phyloP scores from a whole-genome alignment of 2,329 filamentous ascomycete genomes.

The Furcasterigmium sp. region DNA sequence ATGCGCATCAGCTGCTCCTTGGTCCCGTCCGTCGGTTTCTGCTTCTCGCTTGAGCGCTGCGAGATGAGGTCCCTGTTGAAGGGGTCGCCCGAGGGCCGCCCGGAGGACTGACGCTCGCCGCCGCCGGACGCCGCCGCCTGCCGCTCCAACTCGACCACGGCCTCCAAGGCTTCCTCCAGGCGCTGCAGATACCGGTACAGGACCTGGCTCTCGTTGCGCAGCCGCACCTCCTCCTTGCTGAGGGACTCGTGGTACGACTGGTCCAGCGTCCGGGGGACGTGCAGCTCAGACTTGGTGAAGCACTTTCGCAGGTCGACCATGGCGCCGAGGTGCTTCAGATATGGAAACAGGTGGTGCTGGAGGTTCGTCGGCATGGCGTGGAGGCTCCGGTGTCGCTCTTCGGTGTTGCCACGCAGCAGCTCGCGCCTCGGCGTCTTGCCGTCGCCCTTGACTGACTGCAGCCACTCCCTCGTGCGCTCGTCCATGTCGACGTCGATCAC shows the following conservation, averaged over 20 bases:
- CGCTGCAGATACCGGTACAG: conserved; percentile 9
- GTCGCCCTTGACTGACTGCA: neutral
- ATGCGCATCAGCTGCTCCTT: conserved; percentile 13
- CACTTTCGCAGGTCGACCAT: conserved; percentile 8
- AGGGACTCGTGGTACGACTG: conserved; percentile 13
- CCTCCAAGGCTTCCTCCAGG: neutral
- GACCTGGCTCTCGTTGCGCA: conserved; percentile 10
- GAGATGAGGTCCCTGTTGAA: conserved; percentile 8
- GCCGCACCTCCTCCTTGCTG: conserved; percentile 6
- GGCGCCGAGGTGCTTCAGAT: conserved; percentile 13
- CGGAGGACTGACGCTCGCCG: neutral
- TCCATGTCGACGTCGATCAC: conserved; percentile 13
- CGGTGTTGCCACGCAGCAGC: neutral
- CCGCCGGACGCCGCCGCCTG: neutral
- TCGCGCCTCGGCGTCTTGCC: neutral
- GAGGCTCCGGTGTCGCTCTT: conserved; percentile 5
- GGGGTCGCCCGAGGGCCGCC: conserved; percentile 2
- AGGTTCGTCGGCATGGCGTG: conserved; percentile 12
- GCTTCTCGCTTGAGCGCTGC: conserved; percentile 11
- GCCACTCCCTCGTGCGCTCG: conserved; percentile 5
- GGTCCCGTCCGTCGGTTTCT: conserved; percentile 14
- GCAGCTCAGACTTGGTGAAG: conserved; percentile 13
- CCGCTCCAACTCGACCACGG: neutral
- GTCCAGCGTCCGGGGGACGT: conserved; percentile 11
- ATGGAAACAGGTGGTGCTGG: conserved; percentile 12